Evolutionary conservation across 805 yeast genomes (phyloP), one percentile per base, ranked within the genome.

Genomic region (Candida railenensis): DNA sequence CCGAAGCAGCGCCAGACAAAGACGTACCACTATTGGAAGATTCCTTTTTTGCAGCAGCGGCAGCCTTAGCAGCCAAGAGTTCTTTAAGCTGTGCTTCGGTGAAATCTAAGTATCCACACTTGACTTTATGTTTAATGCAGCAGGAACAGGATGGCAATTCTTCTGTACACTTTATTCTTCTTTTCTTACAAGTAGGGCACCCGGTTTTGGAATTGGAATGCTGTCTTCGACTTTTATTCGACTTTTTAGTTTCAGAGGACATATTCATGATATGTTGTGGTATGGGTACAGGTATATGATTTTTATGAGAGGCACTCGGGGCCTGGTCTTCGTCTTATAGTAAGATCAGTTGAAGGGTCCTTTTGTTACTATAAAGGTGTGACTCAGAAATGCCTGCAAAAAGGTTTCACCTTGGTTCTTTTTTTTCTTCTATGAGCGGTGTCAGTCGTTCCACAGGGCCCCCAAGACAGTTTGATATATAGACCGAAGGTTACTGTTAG

Each of bases 161-260:
- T 45, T 71, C 75, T 21, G 63, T 53, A 50, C 82, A 78, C 56
- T 77, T 77, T 50, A 78, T 80, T 41, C 79, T 61, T 42, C 83
- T 61, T 44, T 63, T 63, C 54, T 76, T 76, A 59, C 82, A 78
- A 28, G 76, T 74, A 18, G 71, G 63, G 50, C 82, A 78, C 4
- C 82, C 82, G 8, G 63, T 59, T 44, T 72, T 60, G 59, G 63
- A 50, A 63, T 73, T 58, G 62, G 62, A 51, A 52, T 63, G 30
- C 9, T 25, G 63, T 54, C 61, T 68, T 39, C 67, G 48, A 42
- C 68, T 52, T 20, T 42, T 25, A 39, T 53, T 57, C 4, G 43
- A 40, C 34, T 49, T 51, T 21, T 47, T 45, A 14, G n/a, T 5
- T n/a, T 30, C 42, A 14, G 22, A 8, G 14, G 34, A 19, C 39